Evolutionary conservation across 768 basidiomycete genomes (phyloP).

Genomic region (Lactifluus hygrophoroides): DNA sequence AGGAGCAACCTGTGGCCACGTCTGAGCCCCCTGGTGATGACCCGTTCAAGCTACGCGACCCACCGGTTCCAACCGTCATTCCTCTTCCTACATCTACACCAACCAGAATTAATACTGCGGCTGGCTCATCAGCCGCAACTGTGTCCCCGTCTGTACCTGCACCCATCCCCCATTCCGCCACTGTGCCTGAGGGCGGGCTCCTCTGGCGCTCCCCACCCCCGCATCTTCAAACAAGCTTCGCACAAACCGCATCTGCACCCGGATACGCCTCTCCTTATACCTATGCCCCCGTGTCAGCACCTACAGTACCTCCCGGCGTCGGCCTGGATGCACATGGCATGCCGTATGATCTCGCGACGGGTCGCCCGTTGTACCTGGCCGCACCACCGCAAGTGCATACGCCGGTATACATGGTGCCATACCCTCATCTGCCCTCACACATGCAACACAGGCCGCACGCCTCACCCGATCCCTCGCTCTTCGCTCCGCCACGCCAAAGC

Average conservation of each 20-base stretch:
- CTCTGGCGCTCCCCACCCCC: slow-evolving; percentile 33
- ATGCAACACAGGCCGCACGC: slow-evolving; percentile 32
- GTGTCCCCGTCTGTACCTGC: slow-evolving; percentile 1
- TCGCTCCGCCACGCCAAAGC: slow-evolving; percentile 63
- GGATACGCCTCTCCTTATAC: slow-evolving; percentile 61
- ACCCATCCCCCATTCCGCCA: slow-evolving; percentile 2
- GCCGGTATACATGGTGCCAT: slow-evolving; percentile 50
- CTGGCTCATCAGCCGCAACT: neutral
- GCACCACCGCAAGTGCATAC: slow-evolving; percentile 23
- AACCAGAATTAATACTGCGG: slow-evolving; percentile 5
- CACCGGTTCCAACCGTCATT: slow-evolving; percentile 34
- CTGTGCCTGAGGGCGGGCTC: slow-evolving; percentile 19
- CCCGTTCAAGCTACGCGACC: slow-evolving; percentile 49
- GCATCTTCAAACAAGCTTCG: slow-evolving; percentile 38
- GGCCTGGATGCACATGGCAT: slow-evolving; percentile 67
- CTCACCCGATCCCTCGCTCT: slow-evolving; percentile 63
- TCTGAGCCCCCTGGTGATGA: slow-evolving; percentile 42
- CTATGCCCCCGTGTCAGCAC: slow-evolving; percentile 35
- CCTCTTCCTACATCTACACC: slow-evolving; percentile 23
- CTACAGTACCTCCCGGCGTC: slow-evolving; percentile 56
- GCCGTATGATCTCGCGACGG: slow-evolving; percentile 76
- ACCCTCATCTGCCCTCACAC: slow-evolving; percentile 56
- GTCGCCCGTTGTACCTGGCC: slow-evolving; percentile 68
- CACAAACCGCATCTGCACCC: slow-evolving; percentile 39
- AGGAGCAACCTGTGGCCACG: slow-evolving; percentile 23